A percentile compares a stretch with the other conserved stretches of the same genome.
phyloP scores from a whole-genome alignment of 495 filamentous ascomycete genomes.

The Penicillium manginii region DNA sequence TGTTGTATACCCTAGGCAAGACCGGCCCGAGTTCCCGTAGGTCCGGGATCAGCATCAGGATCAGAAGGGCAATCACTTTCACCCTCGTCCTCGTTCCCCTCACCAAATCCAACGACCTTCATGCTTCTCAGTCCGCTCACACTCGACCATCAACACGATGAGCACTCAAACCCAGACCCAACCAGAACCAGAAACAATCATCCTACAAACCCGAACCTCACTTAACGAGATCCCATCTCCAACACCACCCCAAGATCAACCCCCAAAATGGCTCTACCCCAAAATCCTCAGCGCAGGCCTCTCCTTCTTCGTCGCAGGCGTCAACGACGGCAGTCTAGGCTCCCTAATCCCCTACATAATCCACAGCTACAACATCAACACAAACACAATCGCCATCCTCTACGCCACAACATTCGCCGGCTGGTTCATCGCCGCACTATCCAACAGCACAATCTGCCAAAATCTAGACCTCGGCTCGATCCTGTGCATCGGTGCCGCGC shows the following conservation, averaged over 20 bases:
- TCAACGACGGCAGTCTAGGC: constrained; percentile 56
- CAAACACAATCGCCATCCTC: constrained; percentile 31
- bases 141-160: constrained; percentile 5
- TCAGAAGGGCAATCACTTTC: no score
- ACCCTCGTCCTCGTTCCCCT: background rate
- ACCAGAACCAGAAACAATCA: constrained; percentile 12
- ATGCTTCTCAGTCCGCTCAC: background rate
- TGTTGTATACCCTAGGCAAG: background rate
- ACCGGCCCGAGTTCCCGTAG: background rate
- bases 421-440: constrained; percentile 37
- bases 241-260: background rate
- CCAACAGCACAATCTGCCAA: constrained; percentile 32
- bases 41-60: background rate
- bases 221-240: background rate
- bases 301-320: constrained; percentile 36
- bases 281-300: constrained; percentile 33
- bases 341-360: constrained; percentile 60
- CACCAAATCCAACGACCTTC: background rate
- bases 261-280: constrained; percentile 25
- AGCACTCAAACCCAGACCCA: constrained; percentile 19
- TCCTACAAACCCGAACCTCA: constrained; percentile 9
- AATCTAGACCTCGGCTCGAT: constrained; percentile 34
- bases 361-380: constrained; percentile 48
- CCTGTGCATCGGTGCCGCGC: constrained; percentile 24
- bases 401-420: constrained; percentile 37